Conservation (phyloP, 257 asterid species). For the Leptodermis oblonga region DNA sequence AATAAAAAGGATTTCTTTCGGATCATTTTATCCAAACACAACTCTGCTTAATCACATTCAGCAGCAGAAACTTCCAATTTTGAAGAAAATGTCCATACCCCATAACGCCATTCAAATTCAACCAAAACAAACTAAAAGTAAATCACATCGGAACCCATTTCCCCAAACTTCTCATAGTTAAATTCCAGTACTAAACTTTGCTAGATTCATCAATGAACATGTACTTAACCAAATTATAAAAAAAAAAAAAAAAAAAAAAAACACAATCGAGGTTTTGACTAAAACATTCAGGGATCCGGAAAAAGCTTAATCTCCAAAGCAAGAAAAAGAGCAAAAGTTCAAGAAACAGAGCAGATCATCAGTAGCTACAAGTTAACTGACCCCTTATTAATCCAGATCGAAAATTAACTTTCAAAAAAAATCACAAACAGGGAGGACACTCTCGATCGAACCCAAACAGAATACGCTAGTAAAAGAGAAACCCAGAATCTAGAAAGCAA, state of each 20-base stretch:
- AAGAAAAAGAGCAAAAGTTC: neutral
- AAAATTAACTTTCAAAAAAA: neutral
- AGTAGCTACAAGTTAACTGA: neutral
- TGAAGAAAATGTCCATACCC: neutral
- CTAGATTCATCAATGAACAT: neutral
- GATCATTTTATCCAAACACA: neutral
- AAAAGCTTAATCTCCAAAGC: neutral
- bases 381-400: conserved; percentile 11
- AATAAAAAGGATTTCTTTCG: neutral
- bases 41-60: neutral
- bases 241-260: no score
- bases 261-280: neutral
- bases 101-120: neutral
- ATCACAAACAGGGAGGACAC: neutral
- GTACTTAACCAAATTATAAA: neutral
- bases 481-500: neutral
- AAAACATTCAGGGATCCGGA: neutral
- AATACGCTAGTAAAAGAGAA: neutral
- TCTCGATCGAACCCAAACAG: neutral
- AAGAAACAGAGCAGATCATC: neutral
- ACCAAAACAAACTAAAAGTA: neutral
- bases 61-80: neutral
- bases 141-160: neutral
- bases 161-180: neutral
- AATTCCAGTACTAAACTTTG: no score